A percentile compares a stretch with the other conserved stretches of the same genome.
phyloP scores from a whole-genome alignment of 805 yeast genomes.

The Lipomyces mesembrius region DNA sequence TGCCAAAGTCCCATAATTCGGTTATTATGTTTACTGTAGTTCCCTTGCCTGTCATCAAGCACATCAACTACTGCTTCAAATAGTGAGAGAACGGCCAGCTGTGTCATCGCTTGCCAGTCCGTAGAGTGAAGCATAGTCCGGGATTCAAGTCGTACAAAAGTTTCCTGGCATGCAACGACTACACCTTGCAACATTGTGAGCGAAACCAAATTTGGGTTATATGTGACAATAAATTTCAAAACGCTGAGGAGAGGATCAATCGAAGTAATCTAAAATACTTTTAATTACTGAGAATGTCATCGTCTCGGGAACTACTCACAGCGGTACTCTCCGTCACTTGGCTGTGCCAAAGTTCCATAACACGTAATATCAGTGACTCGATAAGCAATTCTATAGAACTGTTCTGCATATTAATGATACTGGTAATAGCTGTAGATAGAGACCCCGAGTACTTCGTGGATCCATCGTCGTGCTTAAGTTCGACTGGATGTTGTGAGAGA shows the following conservation, averaged over 20 bases:
- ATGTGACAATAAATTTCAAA: constrained; percentile 5
- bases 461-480: background rate
- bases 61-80: background rate
- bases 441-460: background rate
- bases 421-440: background rate
- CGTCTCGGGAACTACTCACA: background rate
- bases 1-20: constrained; percentile 18
- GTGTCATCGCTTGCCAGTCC: constrained; percentile 4
- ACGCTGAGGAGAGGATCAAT: constrained; percentile 6
- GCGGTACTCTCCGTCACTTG: background rate
- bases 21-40: background rate
- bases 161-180: constrained; percentile 19
- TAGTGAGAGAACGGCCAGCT: constrained; percentile 1
- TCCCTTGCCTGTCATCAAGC: background rate
- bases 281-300: background rate
- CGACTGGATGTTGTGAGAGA: constrained; percentile 1
- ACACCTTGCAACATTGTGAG: constrained; percentile 14
- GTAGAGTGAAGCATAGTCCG: background rate
- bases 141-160: constrained; percentile 13
- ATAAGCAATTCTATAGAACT: background rate
- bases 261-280: background rate
- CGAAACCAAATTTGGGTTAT: background rate
- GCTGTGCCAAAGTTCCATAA: background rate
- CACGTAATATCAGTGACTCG: constrained; percentile 1
- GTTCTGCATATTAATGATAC: background rate